Conservation (phyloP, 495 filamentous ascomycete species). For the Hyaloscypha bicolor region DNA sequence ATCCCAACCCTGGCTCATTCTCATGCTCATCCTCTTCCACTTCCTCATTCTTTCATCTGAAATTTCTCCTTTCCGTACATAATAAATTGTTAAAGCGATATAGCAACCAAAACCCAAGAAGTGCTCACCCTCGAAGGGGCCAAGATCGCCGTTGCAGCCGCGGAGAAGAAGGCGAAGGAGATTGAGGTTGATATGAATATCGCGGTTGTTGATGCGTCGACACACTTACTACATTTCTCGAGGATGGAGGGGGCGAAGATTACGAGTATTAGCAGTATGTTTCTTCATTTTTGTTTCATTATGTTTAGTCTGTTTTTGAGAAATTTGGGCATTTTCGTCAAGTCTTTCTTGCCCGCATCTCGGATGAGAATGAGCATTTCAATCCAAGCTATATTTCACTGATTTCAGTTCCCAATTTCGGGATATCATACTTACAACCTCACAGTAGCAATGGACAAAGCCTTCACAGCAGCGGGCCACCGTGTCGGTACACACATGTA, state of each 20-base stretch:
- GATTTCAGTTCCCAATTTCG: not conserved
- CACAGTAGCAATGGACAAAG: constrained; percentile 31
- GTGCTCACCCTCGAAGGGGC: constrained; percentile 28
- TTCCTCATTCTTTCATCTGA: not conserved
- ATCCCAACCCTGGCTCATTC: too few species aligned
- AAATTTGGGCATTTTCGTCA: not conserved
- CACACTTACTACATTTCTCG: constrained; percentile 27
- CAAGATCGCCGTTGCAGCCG: constrained; percentile 30
- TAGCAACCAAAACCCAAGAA: constrained; percentile 26
- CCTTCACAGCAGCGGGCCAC: constrained; percentile 36
- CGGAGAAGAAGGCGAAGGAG: constrained; percentile 34
- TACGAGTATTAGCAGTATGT: constrained; percentile 28
- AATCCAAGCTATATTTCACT: too few species aligned
- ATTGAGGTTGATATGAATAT: constrained; percentile 36
- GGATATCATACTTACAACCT: not conserved
- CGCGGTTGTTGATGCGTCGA: constrained; percentile 30
- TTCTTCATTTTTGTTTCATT: constrained; percentile 5
- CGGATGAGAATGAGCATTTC: not conserved
- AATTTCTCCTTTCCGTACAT: not conserved
- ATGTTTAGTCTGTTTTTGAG: not conserved
- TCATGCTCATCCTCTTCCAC: not conserved
- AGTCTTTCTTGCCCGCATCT: not conserved
- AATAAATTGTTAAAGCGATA: not conserved
- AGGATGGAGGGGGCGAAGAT: constrained; percentile 32
- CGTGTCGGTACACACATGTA: constrained; percentile 31